Conservation (phyloP, 805 yeast species). For the Teunomyces cretensis region DNA sequence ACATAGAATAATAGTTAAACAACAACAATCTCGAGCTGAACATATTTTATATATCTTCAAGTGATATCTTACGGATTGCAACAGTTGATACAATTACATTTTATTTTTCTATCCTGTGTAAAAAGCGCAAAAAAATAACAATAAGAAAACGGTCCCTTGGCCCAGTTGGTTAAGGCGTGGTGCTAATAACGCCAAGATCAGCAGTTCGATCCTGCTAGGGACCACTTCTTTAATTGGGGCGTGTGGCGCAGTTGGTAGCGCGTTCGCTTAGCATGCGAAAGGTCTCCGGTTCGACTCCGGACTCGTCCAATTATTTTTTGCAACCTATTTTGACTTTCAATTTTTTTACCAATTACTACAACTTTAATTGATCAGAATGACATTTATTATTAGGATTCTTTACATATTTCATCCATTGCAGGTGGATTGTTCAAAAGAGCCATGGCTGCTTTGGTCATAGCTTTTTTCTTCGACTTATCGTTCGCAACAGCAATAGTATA, state of each 20-base stretch:
- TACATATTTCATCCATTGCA: slow-evolving; percentile 14
- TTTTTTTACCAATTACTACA: background rate
- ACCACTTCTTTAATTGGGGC: slow-evolving; percentile 44
- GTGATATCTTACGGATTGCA: no score
- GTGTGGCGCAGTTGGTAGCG: slow-evolving; percentile 85
- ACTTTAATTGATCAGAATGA: background rate
- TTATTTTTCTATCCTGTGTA: no score
- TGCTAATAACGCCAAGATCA: slow-evolving; percentile 55
- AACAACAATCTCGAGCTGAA: no score
- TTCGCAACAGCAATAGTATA: slow-evolving; percentile 29
- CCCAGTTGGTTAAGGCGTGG: slow-evolving; percentile 63
- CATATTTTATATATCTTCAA: no score
- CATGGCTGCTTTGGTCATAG: slow-evolving; percentile 42
- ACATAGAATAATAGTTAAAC: no score
- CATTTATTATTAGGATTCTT: background rate
- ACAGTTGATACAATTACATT: no score
- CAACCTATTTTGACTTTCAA: background rate
- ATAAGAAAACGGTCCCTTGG: slow-evolving; percentile 45
- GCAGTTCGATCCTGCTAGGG: slow-evolving; percentile 47
- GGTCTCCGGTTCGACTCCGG: slow-evolving; percentile 80
- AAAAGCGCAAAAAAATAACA: no score
- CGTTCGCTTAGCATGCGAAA: slow-evolving; percentile 79
- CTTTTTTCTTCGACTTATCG: slow-evolving; percentile 39
- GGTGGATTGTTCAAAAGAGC: slow-evolving; percentile 28
- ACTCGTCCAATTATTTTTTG: slow-evolving; percentile 56